Base-by-base conservation (phyloP, 768 basidiomycete genomes). In the Erythrobasidium yunnanense region DNA sequence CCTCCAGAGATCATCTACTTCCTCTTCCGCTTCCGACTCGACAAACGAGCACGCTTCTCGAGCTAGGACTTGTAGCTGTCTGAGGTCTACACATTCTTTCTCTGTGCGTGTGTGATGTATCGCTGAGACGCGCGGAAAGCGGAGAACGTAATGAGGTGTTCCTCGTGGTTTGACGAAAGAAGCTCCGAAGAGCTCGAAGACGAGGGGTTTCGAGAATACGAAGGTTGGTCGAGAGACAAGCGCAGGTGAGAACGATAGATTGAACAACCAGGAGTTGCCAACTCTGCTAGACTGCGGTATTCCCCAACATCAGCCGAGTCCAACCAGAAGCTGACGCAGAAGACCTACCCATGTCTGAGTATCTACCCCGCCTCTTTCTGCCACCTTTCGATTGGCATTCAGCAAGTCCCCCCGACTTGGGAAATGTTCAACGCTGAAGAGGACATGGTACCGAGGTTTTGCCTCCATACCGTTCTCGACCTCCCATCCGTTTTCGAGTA, bases 401-500 rank as follows among this genome's bases (percentile, higher is more conserved):
- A 51, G 17, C 17, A 63, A 32, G 6, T 22, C 23, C 22, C 22
- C 13, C 17, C 60, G 45, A 51, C 49, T 51, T 2, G 60, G 11
- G 25, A 63, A 29, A 32, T 63, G 52, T 17, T 29, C 32, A 3
- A 63, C 60, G 8, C 25, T 27, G 38, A 63, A 63, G 7, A 63
- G 60, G 29, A 63, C 60, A n/a, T 32, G 22, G 22, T 63, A 63
- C 13, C 47, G 33, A n/a, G 60, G 60, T 27, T 23, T 5, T 2
- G 7, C 60, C 11, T n/a, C 23, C 18, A 23, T 15, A 4, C 46
- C 60, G 22, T 51, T 63, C 27, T 49, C 49, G 13, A 80, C 71
- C 46, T 78, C 78, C 1, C 77, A 76, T 20, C 74, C 71, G 68
- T 87, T 86, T 30, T 80, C 78, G 17, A 86, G 69, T 0, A 80